Evolutionary conservation across 805 yeast genomes (phyloP).

Genomic region (Candida andamanensis): DNA sequence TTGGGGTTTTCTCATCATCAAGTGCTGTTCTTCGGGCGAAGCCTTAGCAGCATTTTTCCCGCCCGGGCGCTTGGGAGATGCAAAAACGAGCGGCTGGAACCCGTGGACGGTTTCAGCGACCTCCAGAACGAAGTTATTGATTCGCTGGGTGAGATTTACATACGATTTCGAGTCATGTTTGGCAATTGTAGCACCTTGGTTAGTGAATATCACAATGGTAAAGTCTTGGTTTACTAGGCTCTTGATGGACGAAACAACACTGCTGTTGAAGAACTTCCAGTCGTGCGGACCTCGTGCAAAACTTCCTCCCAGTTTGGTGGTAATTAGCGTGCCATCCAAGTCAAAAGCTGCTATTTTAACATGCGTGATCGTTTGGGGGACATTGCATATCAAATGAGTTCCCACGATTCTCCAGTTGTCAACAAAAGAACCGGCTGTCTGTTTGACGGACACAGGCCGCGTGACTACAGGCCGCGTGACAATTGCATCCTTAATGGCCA

Average conservation of each 20-base stretch:
- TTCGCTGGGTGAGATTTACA: constrained; percentile 35
- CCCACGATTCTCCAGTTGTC: constrained; percentile 22
- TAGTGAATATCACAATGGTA: constrained; percentile 69
- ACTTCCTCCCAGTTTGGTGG: constrained; percentile 55
- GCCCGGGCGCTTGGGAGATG: constrained; percentile 54
- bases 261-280: constrained; percentile 44
- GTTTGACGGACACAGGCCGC: no score
- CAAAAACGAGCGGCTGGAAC: constrained; percentile 44
- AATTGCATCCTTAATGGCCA: no score
- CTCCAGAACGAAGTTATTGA: constrained; percentile 32
- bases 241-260: constrained; percentile 18
- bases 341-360: constrained; percentile 69
- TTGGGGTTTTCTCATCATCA: constrained; percentile 62
- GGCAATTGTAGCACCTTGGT: constrained; percentile 70
- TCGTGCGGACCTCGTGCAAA: constrained; percentile 60
- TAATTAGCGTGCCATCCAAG: constrained; percentile 73
- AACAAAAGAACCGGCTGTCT: no score
- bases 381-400: constrained; percentile 38
- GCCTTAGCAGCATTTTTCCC: constrained; percentile 17
- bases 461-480: no score
- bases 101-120: constrained; percentile 14
- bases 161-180: constrained; percentile 27
- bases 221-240: constrained; percentile 20
- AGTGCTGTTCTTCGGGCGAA: constrained; percentile 26
- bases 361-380: constrained; percentile 4